Base-by-base conservation (phyloP, 1,139 yeast species). In the Hemisphaericaspora xylofermentans region DNA sequence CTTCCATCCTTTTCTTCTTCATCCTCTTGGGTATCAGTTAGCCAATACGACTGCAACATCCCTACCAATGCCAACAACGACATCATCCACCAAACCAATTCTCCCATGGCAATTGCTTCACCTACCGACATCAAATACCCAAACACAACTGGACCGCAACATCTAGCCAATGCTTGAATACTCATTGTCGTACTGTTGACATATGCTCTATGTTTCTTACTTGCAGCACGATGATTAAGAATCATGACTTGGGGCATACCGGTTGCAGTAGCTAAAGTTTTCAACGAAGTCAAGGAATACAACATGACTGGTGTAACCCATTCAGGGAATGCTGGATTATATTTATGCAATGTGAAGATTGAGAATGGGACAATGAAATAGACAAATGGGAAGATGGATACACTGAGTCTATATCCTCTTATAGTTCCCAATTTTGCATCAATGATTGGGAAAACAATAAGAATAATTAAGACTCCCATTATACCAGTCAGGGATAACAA, bases 141-240 rank as follows among this genome's bases (percentile, higher is more conserved):
- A 81, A 83, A 79, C 2, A 67, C 34, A 12, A 79, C 54, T 0
- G 87, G 87, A 2, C 82, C 85, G 1, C 75, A 35, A 40, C 78
- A 80, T 45, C 86, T 58, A 0, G 84, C 82, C 28, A 74, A 58
- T 1, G 85, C 72, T 13, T 74, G 64, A 33, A 74, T 64, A 42
- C 77, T 69, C 52, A 76, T 61, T 2, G 78, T 64, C 6, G 71
- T 58, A 21, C 79, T 77, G 54, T 89, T 91, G 52, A 85, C 93
- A 59, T 93, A 98, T 3, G 93, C 86, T 35, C 95, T 71, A 48
- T 78, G 78, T 68, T 93, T 91, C 52, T 88, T 95, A 7, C 71
- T 74, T n/a, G 93, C 78, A 0, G 98, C 98, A 17, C 76, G 71
- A 53, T 89, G 97, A 54, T 91, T 76, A 75, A 36, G 76, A 62